Percentiles rank a stretch among this genome's conserved stretches.
phyloP scores from a whole-genome alignment of 2,329 filamentous ascomycete species.

The Diaporthe australafricana region DNA sequence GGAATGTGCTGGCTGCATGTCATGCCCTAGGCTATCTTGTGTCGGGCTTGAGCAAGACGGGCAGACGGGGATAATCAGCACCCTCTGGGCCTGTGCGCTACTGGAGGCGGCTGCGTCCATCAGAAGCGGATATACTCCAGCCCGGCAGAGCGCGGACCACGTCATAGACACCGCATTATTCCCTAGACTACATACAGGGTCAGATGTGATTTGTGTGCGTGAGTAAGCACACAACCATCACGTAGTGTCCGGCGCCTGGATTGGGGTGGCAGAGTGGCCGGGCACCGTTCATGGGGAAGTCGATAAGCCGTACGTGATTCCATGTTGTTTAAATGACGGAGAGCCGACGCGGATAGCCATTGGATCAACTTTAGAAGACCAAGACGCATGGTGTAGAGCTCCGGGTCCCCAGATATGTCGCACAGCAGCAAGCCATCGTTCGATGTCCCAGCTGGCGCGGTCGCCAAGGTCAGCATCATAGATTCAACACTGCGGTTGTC shows the following conservation, averaged over 20 bases:
- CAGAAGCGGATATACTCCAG: no score
- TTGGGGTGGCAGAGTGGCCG: neutral
- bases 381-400: neutral
- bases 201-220: neutral
- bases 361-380: neutral
- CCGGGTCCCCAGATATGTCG: neutral
- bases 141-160: neutral
- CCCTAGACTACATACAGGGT: neutral
- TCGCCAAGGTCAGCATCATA: slow-evolving; percentile 32
- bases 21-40: no score
- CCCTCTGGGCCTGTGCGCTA: neutral
- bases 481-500: slow-evolving; percentile 27
- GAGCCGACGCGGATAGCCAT: neutral
- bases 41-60: no score
- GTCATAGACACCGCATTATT: neutral
- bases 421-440: slow-evolving; percentile 1
- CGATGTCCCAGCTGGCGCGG: slow-evolving; percentile 24
- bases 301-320: no score
- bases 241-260: neutral
- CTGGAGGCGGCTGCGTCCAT: no score
- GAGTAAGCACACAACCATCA: neutral
- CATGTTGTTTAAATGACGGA: no score
- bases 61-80: neutral
- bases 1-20: no score
- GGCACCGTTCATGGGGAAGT: neutral